phyloP scores from a whole-genome alignment of 2,329 filamentous ascomycete genomes.

The Colletotrichum sansevieriae region DNA sequence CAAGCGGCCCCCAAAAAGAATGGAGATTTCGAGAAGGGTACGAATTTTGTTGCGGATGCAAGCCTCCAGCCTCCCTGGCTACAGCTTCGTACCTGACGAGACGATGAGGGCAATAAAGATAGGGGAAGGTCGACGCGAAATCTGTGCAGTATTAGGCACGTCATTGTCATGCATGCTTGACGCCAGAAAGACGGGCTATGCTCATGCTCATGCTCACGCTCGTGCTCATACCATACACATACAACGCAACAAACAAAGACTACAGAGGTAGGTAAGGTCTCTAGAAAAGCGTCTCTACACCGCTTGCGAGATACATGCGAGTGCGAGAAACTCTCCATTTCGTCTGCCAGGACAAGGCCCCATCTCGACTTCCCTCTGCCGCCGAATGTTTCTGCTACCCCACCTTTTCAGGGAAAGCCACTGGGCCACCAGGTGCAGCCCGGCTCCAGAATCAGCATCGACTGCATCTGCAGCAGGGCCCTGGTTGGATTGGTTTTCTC shows the following conservation, averaged over 20 bases:
- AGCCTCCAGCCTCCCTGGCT: neutral
- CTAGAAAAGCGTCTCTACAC: too few species aligned
- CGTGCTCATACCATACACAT: neutral
- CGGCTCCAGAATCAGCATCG: conserved; percentile 17
- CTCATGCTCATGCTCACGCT: neutral
- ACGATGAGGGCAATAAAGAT: conserved; percentile 25
- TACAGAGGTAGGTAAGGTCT: too few species aligned
- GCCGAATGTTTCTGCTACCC: conserved; percentile 33
- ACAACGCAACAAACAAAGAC: too few species aligned
- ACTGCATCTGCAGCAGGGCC: conserved; percentile 13
- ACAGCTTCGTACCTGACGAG: conserved; percentile 7
- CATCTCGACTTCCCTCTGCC: conserved; percentile 25
- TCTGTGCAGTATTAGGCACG: neutral
- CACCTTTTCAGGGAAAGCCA: conserved; percentile 22
- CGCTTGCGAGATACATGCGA: too few species aligned
- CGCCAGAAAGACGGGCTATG: neutral
- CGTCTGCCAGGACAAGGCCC: conserved; percentile 29
- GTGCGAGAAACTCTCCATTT: conserved; percentile 12
- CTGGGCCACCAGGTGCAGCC: conserved; percentile 26
- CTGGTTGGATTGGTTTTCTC: conserved; percentile 16
- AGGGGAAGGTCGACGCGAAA: conserved; percentile 23
- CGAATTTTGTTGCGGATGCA: neutral
- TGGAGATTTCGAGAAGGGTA: conserved; percentile 3
- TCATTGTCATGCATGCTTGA: neutral
- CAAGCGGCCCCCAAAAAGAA: conserved; percentile 34